Conservation (phyloP, 1,284 basidiomycete species). For the Tilletia indica region DNA sequence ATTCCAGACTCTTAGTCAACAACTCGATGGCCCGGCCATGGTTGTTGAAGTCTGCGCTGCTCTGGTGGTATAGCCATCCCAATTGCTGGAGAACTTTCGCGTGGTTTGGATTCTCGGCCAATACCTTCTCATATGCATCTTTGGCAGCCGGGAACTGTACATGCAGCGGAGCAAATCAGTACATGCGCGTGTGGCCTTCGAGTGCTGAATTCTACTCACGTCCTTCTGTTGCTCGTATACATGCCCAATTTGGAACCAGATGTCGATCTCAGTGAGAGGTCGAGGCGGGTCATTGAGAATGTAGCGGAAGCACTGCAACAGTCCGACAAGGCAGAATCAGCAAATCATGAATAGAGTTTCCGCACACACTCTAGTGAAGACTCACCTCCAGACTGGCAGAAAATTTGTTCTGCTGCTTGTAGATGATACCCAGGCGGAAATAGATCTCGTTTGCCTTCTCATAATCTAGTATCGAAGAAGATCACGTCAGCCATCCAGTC, state of each 20-base stretch:
- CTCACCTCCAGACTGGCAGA: constrained; percentile 59
- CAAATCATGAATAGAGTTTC: too few species aligned
- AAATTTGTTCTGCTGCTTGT: constrained; percentile 91
- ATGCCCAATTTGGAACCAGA: constrained; percentile 99
- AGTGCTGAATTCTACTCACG: constrained; percentile 58
- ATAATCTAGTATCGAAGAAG: constrained; percentile 67
- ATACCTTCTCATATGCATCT: constrained; percentile 95
- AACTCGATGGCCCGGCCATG: constrained; percentile 91
- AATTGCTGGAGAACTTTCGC: constrained; percentile 97
- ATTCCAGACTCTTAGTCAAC: constrained; percentile 73
- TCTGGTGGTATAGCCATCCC: constrained; percentile 95
- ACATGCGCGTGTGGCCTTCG: too few species aligned
- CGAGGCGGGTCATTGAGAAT: constrained; percentile 92
- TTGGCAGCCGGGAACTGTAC: constrained; percentile 80
- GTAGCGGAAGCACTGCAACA: constrained; percentile 69
- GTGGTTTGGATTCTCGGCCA: constrained; percentile 86
- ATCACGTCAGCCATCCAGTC: constrained; percentile 5
- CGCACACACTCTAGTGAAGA: too few species aligned
- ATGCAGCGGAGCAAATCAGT: background rate
- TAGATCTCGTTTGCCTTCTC: constrained; percentile 99
- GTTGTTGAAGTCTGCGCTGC: constrained; percentile 87
- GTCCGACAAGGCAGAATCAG: background rate
- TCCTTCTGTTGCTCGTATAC: constrained; percentile 96
- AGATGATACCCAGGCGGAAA: constrained; percentile 96
- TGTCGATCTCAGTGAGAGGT: constrained; percentile 92